Evolutionary conservation across 495 filamentous ascomycete genomes (phyloP).

Genomic region (Tuber borchii): DNA sequence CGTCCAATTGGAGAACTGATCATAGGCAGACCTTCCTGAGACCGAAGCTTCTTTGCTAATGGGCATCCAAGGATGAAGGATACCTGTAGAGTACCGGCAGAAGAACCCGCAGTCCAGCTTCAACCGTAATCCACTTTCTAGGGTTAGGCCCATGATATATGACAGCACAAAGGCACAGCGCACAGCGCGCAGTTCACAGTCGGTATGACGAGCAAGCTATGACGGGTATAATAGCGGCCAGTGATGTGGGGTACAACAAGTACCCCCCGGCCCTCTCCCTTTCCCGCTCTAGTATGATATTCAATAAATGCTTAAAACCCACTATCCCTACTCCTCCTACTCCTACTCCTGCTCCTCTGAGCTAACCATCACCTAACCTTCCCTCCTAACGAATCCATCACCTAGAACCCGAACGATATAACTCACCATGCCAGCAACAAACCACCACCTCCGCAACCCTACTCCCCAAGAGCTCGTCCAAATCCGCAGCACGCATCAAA

Average conservation of each 20-base stretch:
- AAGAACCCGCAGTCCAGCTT: background rate
- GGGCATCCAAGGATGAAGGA: background rate
- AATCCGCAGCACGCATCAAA: constrained; percentile 28
- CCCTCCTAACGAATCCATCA: background rate
- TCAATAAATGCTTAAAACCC: constrained; percentile 2
- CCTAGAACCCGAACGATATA: background rate
- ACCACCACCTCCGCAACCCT: constrained; percentile 40
- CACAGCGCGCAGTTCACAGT: background rate
- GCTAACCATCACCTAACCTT: background rate
- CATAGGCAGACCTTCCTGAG: background rate
- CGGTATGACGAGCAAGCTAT: background rate
- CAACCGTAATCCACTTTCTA: background rate
- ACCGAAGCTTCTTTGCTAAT: background rate
- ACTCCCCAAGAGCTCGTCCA: constrained; percentile 39
- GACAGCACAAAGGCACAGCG: background rate
- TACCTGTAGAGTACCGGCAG: background rate
- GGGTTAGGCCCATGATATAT: background rate
- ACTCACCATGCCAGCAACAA: constrained; percentile 30
- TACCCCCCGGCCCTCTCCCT: background rate
- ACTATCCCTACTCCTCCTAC: background rate
- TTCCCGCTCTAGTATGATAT: background rate
- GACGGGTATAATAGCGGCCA: background rate
- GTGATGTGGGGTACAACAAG: constrained; percentile 1
- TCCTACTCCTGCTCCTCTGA: background rate
- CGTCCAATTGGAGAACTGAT: background rate